Evolutionary conservation across 495 filamentous ascomycete genomes (phyloP).

Genomic region (Penicillium diatomitis): DNA sequence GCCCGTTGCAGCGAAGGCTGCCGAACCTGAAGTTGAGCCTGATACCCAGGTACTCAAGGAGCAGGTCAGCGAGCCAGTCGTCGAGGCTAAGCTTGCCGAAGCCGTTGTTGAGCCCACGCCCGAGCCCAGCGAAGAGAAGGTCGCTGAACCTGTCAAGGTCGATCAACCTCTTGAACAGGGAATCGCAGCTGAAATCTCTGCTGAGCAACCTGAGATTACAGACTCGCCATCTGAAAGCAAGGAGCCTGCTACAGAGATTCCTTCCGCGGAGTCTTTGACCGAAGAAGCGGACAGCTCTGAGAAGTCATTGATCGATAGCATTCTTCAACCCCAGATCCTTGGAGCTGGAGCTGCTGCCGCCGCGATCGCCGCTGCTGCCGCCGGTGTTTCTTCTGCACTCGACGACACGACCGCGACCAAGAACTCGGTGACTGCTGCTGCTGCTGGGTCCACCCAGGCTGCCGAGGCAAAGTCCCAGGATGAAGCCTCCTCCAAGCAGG

Average conservation of each 20-base stretch:
- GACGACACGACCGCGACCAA: conserved; percentile 11
- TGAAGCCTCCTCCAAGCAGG: conserved; percentile 5
- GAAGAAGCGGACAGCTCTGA: conserved; percentile 6
- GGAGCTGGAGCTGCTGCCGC: conserved; percentile 21
- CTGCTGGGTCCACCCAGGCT: neutral
- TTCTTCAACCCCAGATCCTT: conserved; percentile 16
- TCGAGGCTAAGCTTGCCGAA: conserved; percentile 1
- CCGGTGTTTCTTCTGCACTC: conserved; percentile 12
- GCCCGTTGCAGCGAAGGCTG: neutral
- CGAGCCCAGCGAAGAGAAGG: neutral
- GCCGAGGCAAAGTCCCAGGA: conserved; percentile 13
- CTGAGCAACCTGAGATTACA: too few relatives aligned
- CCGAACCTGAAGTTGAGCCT: neutral
- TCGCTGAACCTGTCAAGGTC: neutral
- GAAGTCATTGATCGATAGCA: conserved; percentile 12
- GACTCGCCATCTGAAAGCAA: too few relatives aligned
- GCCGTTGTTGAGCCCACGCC: neutral
- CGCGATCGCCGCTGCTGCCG: conserved; percentile 14
- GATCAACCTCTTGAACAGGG: too few relatives aligned
- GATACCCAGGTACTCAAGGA: neutral
- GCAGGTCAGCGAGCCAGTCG: neutral
- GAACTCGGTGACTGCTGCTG: conserved; percentile 1
- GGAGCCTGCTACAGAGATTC: neutral
- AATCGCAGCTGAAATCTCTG: too few relatives aligned
- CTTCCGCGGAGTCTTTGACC: neutral